Evolutionary conservation across 1,139 yeast genomes (phyloP).

Genomic region (Blastobotrys indianensis): DNA sequence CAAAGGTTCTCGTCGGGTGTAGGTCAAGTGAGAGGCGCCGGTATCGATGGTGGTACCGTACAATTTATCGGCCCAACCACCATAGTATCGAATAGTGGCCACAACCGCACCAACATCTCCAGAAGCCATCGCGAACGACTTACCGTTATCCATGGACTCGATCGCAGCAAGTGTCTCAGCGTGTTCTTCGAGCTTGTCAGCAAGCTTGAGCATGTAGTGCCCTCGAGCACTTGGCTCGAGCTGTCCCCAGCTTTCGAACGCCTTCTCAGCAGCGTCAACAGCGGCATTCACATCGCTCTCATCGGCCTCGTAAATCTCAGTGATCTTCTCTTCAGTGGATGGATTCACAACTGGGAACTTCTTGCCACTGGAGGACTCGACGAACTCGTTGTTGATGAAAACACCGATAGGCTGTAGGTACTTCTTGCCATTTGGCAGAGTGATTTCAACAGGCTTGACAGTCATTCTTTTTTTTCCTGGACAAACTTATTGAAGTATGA

Average conservation of each 20-base stretch:
- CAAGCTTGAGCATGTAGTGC: constrained; percentile 51
- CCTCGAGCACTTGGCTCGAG: constrained; percentile 52
- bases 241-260: constrained; percentile 46
- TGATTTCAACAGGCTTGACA: constrained; percentile 31
- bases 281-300: constrained; percentile 53
- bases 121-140: constrained; percentile 50
- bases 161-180: constrained; percentile 55
- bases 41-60: constrained; percentile 63
- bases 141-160: constrained; percentile 79
- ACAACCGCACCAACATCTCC: constrained; percentile 56
- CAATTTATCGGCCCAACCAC: constrained; percentile 76
- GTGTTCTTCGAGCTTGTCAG: constrained; percentile 55
- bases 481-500: no score
- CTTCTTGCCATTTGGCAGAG: constrained; percentile 55
- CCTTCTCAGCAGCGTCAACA: constrained; percentile 49
- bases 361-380: constrained; percentile 43
- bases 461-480: no score
- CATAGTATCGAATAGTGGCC: constrained; percentile 57
- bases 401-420: constrained; percentile 62
- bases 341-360: constrained; percentile 51
- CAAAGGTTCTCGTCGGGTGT: constrained; percentile 57
- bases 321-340: constrained; percentile 49
- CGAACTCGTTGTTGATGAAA: constrained; percentile 55
- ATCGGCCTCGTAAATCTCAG: constrained; percentile 49
- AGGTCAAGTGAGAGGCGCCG: constrained; percentile 56